Conservation (phyloP, 1,284 basidiomycete genomes). For the Microbotryomycetes sp. region DNA sequence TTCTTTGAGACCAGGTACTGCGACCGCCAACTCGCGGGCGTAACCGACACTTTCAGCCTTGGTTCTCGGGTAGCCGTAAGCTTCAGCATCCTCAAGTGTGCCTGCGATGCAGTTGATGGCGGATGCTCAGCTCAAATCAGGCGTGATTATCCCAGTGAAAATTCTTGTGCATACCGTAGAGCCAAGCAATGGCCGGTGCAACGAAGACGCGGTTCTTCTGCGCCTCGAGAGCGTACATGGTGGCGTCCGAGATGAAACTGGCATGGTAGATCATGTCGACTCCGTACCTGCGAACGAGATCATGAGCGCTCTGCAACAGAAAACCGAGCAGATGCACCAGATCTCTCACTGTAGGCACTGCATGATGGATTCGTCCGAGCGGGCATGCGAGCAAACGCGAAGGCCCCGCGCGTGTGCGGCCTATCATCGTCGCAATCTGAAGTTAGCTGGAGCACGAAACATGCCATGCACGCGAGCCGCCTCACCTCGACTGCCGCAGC, state of each 20-base stretch:
- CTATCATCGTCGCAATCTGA: background rate
- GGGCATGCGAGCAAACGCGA: conserved; percentile 42
- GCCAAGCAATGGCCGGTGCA: conserved; percentile 40
- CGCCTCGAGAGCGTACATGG: conserved; percentile 41
- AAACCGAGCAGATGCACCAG: too few species aligned
- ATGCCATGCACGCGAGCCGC: background rate
- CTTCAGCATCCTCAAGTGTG: conserved; percentile 15
- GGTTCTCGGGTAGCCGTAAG: conserved; percentile 3
- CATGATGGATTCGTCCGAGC: conserved; percentile 39
- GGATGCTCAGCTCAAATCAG: too few species aligned
- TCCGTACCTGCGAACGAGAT: too few species aligned
- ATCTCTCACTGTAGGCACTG: conserved; percentile 43
- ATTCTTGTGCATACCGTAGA: too few species aligned
- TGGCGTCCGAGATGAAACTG: conserved; percentile 41
- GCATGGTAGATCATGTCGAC: conserved; percentile 21
- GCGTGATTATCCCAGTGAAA: too few species aligned
- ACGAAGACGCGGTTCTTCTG: conserved; percentile 42
- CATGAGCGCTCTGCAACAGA: too few species aligned
- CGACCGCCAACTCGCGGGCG: conserved; percentile 37
- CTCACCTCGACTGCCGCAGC: conserved; percentile 40
- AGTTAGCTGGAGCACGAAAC: background rate
- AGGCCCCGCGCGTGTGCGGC: conserved; percentile 40
- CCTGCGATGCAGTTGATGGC: too few species aligned
- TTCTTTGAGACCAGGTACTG: conserved; percentile 41
- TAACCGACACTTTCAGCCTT: conserved; percentile 7